Base-by-base conservation (phyloP, 2,329 filamentous ascomycete species). In the Plenodomus lindquistii region DNA sequence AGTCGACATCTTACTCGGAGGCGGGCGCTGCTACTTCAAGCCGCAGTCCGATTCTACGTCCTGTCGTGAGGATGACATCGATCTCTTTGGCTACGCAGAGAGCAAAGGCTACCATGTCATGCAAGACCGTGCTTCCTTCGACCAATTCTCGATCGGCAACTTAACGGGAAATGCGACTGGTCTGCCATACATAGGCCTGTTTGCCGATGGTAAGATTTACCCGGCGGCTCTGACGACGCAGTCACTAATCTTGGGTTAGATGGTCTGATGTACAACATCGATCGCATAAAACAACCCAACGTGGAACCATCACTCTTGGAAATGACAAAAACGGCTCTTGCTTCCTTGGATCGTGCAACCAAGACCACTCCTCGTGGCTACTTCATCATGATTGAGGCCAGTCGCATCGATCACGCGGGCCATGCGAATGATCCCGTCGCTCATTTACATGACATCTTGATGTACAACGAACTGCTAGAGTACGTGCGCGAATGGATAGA, bases 21-120 rank as follows among this genome's bases (percentile, higher is more conserved):
- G 73, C 13, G 73, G 73, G 16, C 64, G 66, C 29, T 76, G 73
- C 58, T 74, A 72, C 57, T 75, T 74, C 65, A 73, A 72, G 49
- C 73, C 73, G 9, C 56, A 67, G 15, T 69, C 66, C 5, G 69
- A 72, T 36, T 48, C 62, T 7, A 62, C 58, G 3, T 74, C 71
- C 11, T 76, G 73, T 60, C 66, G 73, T 20, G 54, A 59, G 11
- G 73, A 76, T 45, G 62, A 70, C 21, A 54, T 71, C 19, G 69
- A 76, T 47, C 67, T 72, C 7, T 66, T 75, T 37, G 62, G 53
- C 9, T 70, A 68, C 41, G 72, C 73, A 2, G 54, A 60, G 27
- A 29, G 57, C 24, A 62, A 69, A 31, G 72, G 72, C 6, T 75
- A 69, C 57, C 64, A 63, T 15, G 66, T 74, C 18, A 66, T 73